phyloP scores from a whole-genome alignment of 306 rosid genomes.

The Vicia sativa region DNA sequence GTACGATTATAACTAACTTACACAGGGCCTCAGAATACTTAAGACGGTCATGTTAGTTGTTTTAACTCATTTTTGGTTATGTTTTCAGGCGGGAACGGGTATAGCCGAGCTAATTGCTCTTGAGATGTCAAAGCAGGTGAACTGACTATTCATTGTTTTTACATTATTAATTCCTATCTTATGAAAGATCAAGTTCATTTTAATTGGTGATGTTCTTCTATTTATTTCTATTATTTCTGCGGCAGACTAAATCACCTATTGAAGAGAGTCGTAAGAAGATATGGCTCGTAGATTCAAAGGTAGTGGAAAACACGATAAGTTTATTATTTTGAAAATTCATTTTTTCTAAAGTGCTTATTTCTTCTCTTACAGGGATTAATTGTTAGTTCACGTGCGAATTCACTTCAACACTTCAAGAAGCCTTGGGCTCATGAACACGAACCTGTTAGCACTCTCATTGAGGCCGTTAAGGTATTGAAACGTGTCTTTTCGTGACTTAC shows the following conservation, averaged over 20 bases:
- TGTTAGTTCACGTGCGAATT: constrained; percentile 76
- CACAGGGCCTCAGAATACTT: too few relatives aligned
- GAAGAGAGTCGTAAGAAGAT: constrained; percentile 88
- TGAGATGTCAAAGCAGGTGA: constrained; percentile 79
- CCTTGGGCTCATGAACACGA: constrained; percentile 99
- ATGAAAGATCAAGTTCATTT: too few relatives aligned
- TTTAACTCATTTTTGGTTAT: constrained; percentile 29
- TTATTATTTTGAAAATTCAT: not conserved
- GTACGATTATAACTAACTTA: constrained; percentile 21
- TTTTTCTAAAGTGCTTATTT: constrained; percentile 14
- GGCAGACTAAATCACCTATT: constrained; percentile 65
- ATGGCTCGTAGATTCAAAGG: constrained; percentile 97
- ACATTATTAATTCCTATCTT: not conserved
- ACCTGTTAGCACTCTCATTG: constrained; percentile 63
- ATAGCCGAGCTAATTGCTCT: constrained; percentile 95
- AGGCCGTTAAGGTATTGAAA: constrained; percentile 74
- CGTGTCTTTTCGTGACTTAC: constrained; percentile 10
- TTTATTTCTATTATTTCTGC: constrained; percentile 27
- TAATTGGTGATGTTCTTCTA: constrained; percentile 11
- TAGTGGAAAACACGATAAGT: constrained; percentile 36
- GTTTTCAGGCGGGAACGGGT: constrained; percentile 88
- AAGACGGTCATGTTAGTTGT: not conserved
- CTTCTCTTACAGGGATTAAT: constrained; percentile 71
- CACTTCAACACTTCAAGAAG: constrained; percentile 89
- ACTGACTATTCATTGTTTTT: constrained; percentile 5